Base-by-base conservation (phyloP, 352 stramenopile species). In the Phytophthora parvispora region DNA sequence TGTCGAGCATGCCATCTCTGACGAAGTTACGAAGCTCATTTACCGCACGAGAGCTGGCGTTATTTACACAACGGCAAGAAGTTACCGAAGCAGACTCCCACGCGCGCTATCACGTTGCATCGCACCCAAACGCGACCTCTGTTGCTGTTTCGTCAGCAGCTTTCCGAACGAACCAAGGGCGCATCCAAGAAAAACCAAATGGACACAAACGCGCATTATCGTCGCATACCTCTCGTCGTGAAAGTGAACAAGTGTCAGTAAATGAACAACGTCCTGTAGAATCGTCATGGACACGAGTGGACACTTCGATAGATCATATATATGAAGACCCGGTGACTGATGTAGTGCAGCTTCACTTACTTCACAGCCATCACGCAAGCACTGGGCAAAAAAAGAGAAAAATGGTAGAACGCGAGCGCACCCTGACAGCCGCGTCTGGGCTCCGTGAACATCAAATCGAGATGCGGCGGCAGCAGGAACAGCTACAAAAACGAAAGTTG, bases 251-350 rank as follows among this genome's bases (percentile, higher is more conserved):
- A 12, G 16, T 22, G 8, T 25, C 25, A 12, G 61, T 20, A 29
- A 66, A 20, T 1, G 20, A 61, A 50, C 51, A 31, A 8, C 20
- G 40, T 3, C 20, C 58, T 12, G 27, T 53, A 6, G 57, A 66
- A 32, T 61, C 59, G 20, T 71, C 66, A 0, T 90, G 79, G 81
- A 64, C 75, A 36, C 58, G 55, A 13, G 68, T 92, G 9, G 72
- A 86, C 31, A 70, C 81, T 20, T 85, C 78, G 1, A 91, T 91
- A 18, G 77, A 92, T 20, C 70, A 85, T 38, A 82, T 92, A 13
- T 93, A 84, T 29, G 71, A 86, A 38, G 80, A 92, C 31, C 72
- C 77, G 8, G 79, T 78, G 2, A 81, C 86, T 2, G 82, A 89
- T 45, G 36, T 82, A 12, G 77, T 89, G 18, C 80, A 88, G 38